These are phyloP conservation scores for Themeda triandra DNA, from an alignment of 176 grass and related monocot genomes.

Conservation along the genomic window DNA sequence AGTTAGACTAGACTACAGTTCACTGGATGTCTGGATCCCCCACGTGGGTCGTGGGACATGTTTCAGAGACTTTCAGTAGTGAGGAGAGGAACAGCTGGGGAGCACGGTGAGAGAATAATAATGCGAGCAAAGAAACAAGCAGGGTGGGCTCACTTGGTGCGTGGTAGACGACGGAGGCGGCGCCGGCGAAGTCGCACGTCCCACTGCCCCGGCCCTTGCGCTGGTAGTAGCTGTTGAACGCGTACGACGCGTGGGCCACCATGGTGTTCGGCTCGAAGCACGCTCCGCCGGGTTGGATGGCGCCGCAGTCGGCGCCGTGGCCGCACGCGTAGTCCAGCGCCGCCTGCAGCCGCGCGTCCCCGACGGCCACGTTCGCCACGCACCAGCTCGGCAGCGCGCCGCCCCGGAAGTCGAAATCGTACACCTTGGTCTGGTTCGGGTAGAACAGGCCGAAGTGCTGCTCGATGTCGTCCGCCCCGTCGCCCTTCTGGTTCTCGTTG, in stretches of 20 bases:
- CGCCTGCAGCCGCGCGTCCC: slow-evolving; percentile 14
- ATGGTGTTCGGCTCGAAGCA: slow-evolving; percentile 53
- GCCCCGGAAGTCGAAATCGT: slow-evolving; percentile 58
- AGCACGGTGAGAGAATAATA: too few species aligned
- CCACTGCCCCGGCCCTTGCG: not conserved
- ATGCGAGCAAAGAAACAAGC: not conserved
- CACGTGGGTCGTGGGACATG: not conserved
- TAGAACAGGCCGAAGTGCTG: slow-evolving; percentile 71
- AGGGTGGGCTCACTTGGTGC: not conserved
- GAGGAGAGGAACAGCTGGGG: not conserved
- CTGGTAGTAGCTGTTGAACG: slow-evolving; percentile 49
- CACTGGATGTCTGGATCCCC: not conserved
- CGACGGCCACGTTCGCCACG: slow-evolving; percentile 8
- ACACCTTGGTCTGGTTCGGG: slow-evolving; percentile 48
- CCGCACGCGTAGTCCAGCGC: slow-evolving; percentile 57
- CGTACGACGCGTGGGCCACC: slow-evolving; percentile 42
- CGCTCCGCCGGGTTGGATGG: slow-evolving; percentile 44
- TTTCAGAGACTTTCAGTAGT: too few species aligned
- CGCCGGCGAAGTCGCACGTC: slow-evolving; percentile 40
- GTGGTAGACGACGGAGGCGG: slow-evolving; percentile 28
- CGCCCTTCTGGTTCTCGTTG: slow-evolving; percentile 70
- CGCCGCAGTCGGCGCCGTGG: slow-evolving; percentile 45
- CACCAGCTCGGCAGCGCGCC: slow-evolving; percentile 32
- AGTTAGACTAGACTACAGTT: not conserved
- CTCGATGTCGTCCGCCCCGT: slow-evolving; percentile 23